Conservation (phyloP, 2,329 filamentous ascomycete species). For the Colletotrichum musicola region DNA sequence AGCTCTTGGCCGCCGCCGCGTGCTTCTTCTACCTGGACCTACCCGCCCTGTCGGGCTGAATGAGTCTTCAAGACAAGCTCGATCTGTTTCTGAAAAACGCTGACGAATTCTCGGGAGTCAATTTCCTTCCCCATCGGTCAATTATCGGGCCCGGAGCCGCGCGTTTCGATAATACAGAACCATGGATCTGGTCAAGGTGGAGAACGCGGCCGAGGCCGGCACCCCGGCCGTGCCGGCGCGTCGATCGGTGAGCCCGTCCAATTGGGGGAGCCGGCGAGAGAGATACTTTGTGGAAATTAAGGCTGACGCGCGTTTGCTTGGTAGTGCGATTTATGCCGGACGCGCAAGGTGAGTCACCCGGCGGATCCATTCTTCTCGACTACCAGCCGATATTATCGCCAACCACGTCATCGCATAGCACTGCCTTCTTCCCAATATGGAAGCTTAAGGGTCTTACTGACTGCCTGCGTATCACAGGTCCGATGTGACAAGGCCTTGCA, state of each 20-base stretch:
- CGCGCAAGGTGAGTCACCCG: constrained; percentile 7
- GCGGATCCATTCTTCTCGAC: background rate
- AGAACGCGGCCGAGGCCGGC: background rate
- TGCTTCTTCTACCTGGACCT: background rate
- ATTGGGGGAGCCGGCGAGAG: no score
- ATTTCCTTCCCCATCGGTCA: background rate
- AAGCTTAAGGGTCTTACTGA: background rate
- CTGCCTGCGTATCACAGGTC: background rate
- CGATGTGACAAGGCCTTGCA: constrained; percentile 2
- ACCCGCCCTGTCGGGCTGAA: background rate
- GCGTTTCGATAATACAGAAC: background rate
- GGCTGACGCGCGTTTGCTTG: background rate
- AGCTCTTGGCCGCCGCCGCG: background rate
- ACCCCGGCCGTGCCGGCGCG: background rate
- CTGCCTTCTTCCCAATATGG: background rate
- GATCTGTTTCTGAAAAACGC: background rate
- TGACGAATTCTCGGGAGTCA: background rate
- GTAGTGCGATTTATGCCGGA: constrained; percentile 18
- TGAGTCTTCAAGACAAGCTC: background rate
- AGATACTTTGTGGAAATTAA: background rate
- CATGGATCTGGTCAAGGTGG: constrained; percentile 4
- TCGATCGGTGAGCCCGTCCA: constrained; percentile 7
- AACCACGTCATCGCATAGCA: background rate
- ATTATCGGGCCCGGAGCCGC: background rate
- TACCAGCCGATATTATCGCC: background rate